phyloP scores from a whole-genome alignment of 495 filamentous ascomycete genomes.

The Penicillium coprophilum region DNA sequence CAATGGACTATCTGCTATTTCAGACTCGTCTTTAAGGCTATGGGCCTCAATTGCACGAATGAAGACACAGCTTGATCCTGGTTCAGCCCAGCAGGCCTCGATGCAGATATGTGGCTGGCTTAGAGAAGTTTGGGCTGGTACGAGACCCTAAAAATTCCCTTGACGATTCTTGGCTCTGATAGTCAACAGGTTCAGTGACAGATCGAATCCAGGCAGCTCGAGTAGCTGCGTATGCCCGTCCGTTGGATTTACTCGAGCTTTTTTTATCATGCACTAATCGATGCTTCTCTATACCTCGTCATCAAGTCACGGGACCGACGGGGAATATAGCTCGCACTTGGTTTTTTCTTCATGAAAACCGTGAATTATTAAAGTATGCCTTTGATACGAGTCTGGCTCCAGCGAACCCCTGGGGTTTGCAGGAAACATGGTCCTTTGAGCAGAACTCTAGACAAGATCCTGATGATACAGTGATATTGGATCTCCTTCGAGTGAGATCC shows the following conservation, averaged over 20 bases:
- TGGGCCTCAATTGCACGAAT: conserved; percentile 64
- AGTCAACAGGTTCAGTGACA: conserved; percentile 31
- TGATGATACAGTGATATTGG: conserved; percentile 45
- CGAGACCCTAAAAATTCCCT: conserved; percentile 16
- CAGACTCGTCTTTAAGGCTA: conserved; percentile 73
- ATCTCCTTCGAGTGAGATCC: conserved; percentile 46
- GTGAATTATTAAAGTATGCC: conserved; percentile 36
- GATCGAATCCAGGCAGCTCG: conserved; percentile 44
- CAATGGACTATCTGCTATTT: conserved; percentile 75
- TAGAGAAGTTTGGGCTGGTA: conserved; percentile 75
- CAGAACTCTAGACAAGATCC: conserved; percentile 31
- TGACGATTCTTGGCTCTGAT: conserved; percentile 16
- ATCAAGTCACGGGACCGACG: conserved; percentile 25
- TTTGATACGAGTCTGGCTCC: conserved; percentile 30
- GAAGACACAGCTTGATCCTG: conserved; percentile 56
- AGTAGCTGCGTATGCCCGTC: conserved; percentile 42
- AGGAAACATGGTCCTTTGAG: conserved; percentile 24
- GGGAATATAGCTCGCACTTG: conserved; percentile 36
- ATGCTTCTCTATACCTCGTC: conserved; percentile 21
- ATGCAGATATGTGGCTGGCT: conserved; percentile 77
- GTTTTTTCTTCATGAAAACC: conserved; percentile 39
- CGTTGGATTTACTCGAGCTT: conserved; percentile 39
- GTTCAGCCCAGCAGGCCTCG: conserved; percentile 59
- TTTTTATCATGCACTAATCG: conserved; percentile 46
- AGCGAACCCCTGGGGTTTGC: conserved; percentile 30